Conservation (phyloP, 495 filamentous ascomycete genomes). For the Daldinia caldariorum region DNA sequence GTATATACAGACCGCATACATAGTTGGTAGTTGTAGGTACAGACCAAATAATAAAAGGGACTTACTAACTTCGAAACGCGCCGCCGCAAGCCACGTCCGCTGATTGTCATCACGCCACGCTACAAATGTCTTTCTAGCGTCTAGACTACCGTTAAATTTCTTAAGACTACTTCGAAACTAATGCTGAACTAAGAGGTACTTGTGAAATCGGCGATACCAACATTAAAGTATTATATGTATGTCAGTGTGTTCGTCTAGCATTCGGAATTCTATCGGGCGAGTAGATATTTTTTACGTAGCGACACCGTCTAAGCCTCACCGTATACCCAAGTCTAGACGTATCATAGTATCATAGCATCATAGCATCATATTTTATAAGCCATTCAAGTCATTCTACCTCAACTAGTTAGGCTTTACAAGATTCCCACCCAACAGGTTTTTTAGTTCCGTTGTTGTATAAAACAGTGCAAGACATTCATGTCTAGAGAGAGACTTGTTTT, state of each 20-base stretch:
- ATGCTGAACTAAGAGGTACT: slow-evolving; percentile 15
- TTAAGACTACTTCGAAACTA: slow-evolving; percentile 4
- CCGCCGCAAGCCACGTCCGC: slow-evolving; percentile 37
- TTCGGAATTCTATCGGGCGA: background rate
- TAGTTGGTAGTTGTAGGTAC: too few relatives aligned
- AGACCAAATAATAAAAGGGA: background rate
- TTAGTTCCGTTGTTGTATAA: background rate
- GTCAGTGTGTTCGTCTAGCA: background rate
- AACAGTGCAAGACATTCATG: background rate
- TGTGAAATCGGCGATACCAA: slow-evolving; percentile 18
- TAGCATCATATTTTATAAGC: background rate
- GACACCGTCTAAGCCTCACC: slow-evolving; percentile 5
- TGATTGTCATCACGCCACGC: slow-evolving; percentile 38
- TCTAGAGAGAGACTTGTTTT: background rate
- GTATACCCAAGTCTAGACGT: background rate
- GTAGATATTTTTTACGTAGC: slow-evolving; percentile 12
- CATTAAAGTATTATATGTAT: too few relatives aligned
- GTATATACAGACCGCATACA: too few relatives aligned
- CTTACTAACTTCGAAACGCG: slow-evolving; percentile 26
- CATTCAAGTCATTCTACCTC: slow-evolving; percentile 13
- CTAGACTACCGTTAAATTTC: background rate
- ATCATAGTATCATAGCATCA: background rate
- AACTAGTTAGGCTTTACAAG: background rate
- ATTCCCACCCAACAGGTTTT: background rate
- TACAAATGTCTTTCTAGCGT: slow-evolving; percentile 23